Conservation (phyloP, 805 yeast genomes). For the Starmera amethionina region DNA sequence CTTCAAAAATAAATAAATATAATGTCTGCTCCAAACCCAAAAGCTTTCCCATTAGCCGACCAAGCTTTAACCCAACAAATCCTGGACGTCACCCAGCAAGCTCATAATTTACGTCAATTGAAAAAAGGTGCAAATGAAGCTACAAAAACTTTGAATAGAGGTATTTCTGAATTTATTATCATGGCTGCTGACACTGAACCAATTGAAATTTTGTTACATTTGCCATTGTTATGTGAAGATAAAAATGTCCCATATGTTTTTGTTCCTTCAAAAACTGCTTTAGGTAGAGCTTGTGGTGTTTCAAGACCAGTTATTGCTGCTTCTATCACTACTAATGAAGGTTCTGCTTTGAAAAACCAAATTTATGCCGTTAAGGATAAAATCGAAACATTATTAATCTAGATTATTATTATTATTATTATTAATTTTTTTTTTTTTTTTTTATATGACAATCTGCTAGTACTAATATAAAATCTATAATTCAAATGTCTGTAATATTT, state of each 20-base stretch:
- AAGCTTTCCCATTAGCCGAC: slow-evolving; percentile 98
- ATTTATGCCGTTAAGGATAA: slow-evolving; percentile 96
- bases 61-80: slow-evolving; percentile 92
- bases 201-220: slow-evolving; percentile 93
- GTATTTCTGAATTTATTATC: slow-evolving; percentile 97
- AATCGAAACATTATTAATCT: slow-evolving; percentile 95
- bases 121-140: slow-evolving; percentile 99
- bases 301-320: slow-evolving; percentile 99
- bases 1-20: slow-evolving; percentile 9
- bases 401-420: slow-evolving; percentile 21
- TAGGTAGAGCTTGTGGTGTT: slow-evolving; percentile 99
- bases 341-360: slow-evolving; percentile 95
- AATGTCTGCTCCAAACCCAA: slow-evolving; percentile 91
- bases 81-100: slow-evolving; percentile 95
- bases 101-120: slow-evolving; percentile 94
- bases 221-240: slow-evolving; percentile 97
- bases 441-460: too few relatives aligned
- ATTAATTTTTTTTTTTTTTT: too few relatives aligned
- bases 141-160: slow-evolving; percentile 98
- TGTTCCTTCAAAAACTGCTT: slow-evolving; percentile 96
- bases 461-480: too few relatives aligned
- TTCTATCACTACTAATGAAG: slow-evolving; percentile 95
- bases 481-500: too few relatives aligned
- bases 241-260: slow-evolving; percentile 99
- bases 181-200: slow-evolving; percentile 99